Evolutionary conservation across 2,329 filamentous ascomycete genomes (phyloP).

Genomic region (Penicillium sp.): DNA sequence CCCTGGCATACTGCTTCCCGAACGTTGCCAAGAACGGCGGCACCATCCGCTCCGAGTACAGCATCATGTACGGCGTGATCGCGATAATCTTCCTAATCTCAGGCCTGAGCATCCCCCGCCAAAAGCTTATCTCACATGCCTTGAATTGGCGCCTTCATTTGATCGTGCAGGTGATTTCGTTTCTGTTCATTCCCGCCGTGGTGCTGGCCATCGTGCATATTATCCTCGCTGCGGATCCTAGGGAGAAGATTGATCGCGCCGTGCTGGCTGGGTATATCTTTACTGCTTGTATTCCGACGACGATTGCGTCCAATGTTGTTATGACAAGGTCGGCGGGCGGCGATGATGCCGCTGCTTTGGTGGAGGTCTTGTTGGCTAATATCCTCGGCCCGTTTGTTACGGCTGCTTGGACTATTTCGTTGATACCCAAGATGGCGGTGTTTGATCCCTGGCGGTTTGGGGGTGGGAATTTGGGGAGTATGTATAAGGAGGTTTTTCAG

Average conservation of each 20-base stretch:
- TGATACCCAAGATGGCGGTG: conserved; percentile 48
- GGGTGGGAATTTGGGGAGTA: conserved; percentile 55
- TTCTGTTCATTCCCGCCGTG: conserved; percentile 64
- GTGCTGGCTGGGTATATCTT: conserved; percentile 68
- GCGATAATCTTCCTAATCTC: conserved; percentile 70
- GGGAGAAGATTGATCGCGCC: conserved; percentile 57
- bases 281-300: conserved; percentile 68
- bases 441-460: conserved; percentile 47
- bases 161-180: conserved; percentile 66
- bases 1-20: conserved; percentile 56
- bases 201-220: conserved; percentile 58
- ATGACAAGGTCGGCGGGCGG: conserved; percentile 70
- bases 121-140: conserved; percentile 61
- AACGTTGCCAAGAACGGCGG: conserved; percentile 50
- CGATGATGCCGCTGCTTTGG: conserved; percentile 64
- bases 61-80: conserved; percentile 66
- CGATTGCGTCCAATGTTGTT: conserved; percentile 70
- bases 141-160: conserved; percentile 68
- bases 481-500: conserved; percentile 67
- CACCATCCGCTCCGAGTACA: conserved; percentile 41
- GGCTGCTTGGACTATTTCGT: conserved; percentile 60
- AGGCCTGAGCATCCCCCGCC: conserved; percentile 65
- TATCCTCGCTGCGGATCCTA: conserved; percentile 49
- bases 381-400: conserved; percentile 67
- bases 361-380: conserved; percentile 70